phyloP scores from a whole-genome alignment of 208 protist species.

The Leishmania gerbilli region DNA sequence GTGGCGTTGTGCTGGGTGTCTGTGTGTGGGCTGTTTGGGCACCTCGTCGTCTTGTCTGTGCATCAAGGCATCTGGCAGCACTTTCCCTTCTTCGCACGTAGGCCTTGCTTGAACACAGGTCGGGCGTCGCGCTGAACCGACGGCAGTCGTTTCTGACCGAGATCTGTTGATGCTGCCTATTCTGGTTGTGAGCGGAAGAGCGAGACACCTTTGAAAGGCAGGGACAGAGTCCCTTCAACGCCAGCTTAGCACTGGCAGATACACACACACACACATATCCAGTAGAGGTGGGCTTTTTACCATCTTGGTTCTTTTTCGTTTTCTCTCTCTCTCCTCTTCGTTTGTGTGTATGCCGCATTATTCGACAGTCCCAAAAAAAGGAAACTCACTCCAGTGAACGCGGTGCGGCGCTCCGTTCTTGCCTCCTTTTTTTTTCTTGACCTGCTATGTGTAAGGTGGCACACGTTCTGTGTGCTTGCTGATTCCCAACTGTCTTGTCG shows the following conservation, averaged over 20 bases:
- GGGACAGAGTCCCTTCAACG: not conserved
- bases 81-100: not conserved
- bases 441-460: not conserved
- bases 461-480: not conserved
- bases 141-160: not conserved
- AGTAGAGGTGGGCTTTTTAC: too few relatives aligned
- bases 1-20: not conserved
- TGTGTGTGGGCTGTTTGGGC: not conserved
- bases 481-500: not conserved
- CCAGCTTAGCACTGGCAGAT: too few relatives aligned
- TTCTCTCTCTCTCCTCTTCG: too few relatives aligned
- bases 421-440: not conserved
- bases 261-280: too few relatives aligned
- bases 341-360: too few relatives aligned
- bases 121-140: not conserved
- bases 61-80: not conserved
- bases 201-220: not conserved
- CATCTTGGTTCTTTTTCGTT: too few relatives aligned
- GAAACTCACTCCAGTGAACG: too few relatives aligned
- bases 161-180: not conserved
- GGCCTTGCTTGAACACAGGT: not conserved
- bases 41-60: too few relatives aligned
- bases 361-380: too few relatives aligned
- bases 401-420: not conserved
- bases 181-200: not conserved